Percentiles rank a stretch among this genome's conserved stretches.
Conservation (phyloP, 768 basidiomycete genomes). For the Coprinopsis strossmayeri region DNA sequence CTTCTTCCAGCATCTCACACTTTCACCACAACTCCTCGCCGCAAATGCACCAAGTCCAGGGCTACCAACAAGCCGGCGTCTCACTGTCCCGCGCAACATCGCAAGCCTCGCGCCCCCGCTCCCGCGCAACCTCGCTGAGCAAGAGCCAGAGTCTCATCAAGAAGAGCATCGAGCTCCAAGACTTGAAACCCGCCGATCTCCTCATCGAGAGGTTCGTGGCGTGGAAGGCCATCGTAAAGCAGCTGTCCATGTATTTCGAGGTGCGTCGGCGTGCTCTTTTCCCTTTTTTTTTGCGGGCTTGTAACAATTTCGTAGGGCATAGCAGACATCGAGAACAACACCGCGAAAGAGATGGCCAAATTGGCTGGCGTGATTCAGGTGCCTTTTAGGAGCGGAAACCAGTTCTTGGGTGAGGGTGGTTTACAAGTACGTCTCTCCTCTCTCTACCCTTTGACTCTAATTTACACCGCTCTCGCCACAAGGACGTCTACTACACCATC, state of each 20-base stretch:
- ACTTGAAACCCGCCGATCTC: constrained; percentile 89
- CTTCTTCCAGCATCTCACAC: no score
- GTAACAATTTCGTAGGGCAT: constrained; percentile 29
- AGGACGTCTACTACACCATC: constrained; percentile 91
- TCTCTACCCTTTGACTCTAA: background rate
- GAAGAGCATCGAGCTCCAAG: constrained; percentile 87
- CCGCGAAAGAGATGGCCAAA: constrained; percentile 88
- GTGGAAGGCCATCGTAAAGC: constrained; percentile 96
- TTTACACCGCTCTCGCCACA: background rate
- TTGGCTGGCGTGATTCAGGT: constrained; percentile 96
- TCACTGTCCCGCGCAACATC: background rate
- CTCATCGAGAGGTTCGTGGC: constrained; percentile 92
- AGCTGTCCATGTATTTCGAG: constrained; percentile 89
- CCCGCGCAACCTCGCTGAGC: constrained; percentile 32
- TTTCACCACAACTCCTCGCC: no score
- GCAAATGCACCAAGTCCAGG: background rate
- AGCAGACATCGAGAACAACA: constrained; percentile 90
- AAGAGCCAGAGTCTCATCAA: constrained; percentile 86
- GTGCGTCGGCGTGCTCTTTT: constrained; percentile 20
- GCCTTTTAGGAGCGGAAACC: constrained; percentile 91
- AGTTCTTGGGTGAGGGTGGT: constrained; percentile 97
- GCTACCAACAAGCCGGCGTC: background rate
- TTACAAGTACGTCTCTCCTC: constrained; percentile 52
- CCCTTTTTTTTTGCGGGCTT: background rate
- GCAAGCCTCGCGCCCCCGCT: background rate